phyloP scores from a whole-genome alignment of 768 basidiomycete genomes.

The Agaricus subrufescens region DNA sequence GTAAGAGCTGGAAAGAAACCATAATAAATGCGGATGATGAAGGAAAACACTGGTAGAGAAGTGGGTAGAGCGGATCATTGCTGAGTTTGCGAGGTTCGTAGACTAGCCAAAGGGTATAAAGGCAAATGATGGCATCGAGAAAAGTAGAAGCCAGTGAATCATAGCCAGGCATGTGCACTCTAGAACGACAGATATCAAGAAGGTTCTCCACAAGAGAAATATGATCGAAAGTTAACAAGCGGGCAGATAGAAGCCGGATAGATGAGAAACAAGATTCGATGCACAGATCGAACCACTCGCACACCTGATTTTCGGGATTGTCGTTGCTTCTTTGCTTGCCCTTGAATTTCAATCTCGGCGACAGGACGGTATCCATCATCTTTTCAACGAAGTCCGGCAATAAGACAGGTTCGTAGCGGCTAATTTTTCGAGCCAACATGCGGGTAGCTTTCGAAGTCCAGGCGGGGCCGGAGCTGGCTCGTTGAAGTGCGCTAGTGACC shows the following conservation, averaged over 20 bases:
- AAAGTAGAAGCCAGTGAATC: background rate
- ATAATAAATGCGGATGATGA: constrained; percentile 14
- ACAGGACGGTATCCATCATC: background rate
- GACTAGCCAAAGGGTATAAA: constrained; percentile 7
- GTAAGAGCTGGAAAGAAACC: background rate
- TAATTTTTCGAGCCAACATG: constrained; percentile 7
- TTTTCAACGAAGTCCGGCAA: background rate
- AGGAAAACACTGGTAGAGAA: background rate
- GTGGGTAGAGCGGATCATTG: background rate
- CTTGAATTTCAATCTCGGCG: background rate
- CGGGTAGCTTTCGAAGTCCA: constrained; percentile 13
- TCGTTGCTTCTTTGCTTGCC: background rate
- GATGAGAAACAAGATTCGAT: background rate
- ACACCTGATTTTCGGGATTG: background rate
- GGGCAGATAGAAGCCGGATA: background rate
- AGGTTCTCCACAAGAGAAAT: background rate
- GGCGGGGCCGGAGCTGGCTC: constrained; percentile 7
- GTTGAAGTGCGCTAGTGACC: constrained; percentile 25
- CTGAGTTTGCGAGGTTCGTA: background rate
- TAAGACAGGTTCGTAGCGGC: background rate
- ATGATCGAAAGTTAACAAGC: background rate
- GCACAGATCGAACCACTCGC: constrained; percentile 5
- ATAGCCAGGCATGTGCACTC: background rate
- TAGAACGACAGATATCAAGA: background rate
- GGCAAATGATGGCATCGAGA: background rate